phyloP scores from a whole-genome alignment of 164 flowering plant species.

The Umbilicus rupestris region DNA sequence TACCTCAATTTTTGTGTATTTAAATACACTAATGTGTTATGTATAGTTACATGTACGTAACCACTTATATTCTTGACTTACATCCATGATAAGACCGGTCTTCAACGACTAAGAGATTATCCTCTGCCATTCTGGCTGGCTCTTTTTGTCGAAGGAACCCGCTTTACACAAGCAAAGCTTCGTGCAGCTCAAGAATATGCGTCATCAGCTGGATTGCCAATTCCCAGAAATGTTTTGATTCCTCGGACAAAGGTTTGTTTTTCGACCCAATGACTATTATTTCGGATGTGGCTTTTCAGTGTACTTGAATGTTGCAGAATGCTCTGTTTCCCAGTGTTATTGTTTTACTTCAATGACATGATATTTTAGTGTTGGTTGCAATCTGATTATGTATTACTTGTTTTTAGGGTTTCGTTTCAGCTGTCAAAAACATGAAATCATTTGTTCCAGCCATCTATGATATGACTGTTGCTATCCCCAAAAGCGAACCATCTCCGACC shows the following conservation, averaged over 20 bases:
- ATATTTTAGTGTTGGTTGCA: background rate
- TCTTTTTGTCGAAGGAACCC: slow-evolving; percentile 79
- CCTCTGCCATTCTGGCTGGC: slow-evolving; percentile 76
- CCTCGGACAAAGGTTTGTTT: slow-evolving; percentile 69
- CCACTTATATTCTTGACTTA: background rate
- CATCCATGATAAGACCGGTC: slow-evolving; percentile 33
- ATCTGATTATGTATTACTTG: background rate
- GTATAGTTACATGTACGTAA: background rate
- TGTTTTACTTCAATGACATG: background rate
- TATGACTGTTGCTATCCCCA: slow-evolving; percentile 51
- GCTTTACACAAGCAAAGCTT: slow-evolving; percentile 64
- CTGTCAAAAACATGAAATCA: slow-evolving; percentile 51
- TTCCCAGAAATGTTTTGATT: slow-evolving; percentile 69
- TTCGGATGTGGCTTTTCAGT: background rate
- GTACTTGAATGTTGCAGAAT: background rate
- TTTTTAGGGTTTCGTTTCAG: slow-evolving; percentile 62
- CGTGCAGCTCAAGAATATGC: slow-evolving; percentile 75
- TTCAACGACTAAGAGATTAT: slow-evolving; percentile 49
- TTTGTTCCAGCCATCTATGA: slow-evolving; percentile 78
- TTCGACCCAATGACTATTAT: background rate
- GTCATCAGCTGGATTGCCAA: slow-evolving; percentile 41
- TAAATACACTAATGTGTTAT: background rate
- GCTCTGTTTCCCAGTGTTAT: background rate
- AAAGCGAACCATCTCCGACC: slow-evolving; percentile 47
- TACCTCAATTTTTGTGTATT: background rate